These are phyloP conservation scores for Hanseniaspora valbyensis DNA, from an alignment of 805 yeast species.

Conservation along the genomic window DNA sequence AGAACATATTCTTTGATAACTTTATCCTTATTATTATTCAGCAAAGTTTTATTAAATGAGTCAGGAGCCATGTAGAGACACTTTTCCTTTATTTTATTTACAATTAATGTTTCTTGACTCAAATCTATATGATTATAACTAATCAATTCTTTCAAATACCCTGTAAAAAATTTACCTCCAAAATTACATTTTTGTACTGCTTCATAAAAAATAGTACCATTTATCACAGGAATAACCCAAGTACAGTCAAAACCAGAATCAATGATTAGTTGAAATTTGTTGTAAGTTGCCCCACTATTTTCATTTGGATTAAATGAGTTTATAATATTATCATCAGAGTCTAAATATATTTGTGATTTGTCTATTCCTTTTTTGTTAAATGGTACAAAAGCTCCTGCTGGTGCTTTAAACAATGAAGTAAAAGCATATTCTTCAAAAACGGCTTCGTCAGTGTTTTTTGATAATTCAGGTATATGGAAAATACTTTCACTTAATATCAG, in stretches of 20 bases:
- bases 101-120: slow-evolving; percentile 75
- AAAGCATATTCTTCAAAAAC: slow-evolving; percentile 91
- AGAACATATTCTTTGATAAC: slow-evolving; percentile 58
- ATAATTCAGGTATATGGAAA: slow-evolving; percentile 66
- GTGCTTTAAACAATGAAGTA: slow-evolving; percentile 53
- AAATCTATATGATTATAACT: slow-evolving; percentile 89
- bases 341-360: slow-evolving; percentile 18
- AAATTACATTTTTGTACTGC: slow-evolving; percentile 71
- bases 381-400: slow-evolving; percentile 51
- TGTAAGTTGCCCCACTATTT: slow-evolving; percentile 19
- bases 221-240: slow-evolving; percentile 73
- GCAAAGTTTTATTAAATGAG: slow-evolving; percentile 32
- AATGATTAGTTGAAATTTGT: slow-evolving; percentile 65
- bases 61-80: slow-evolving; percentile 37
- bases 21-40: slow-evolving; percentile 21
- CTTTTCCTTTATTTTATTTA: slow-evolving; percentile 75
- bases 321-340: slow-evolving; percentile 20
- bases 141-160: slow-evolving; percentile 68
- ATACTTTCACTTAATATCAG: slow-evolving; percentile 72
- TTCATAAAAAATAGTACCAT: slow-evolving; percentile 64
- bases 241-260: slow-evolving; percentile 86
- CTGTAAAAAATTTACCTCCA: slow-evolving; percentile 78
- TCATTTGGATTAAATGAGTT: not conserved
- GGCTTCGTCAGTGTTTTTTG: slow-evolving; percentile 79
- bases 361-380: slow-evolving; percentile 35